Conservation (phyloP, 2,329 filamentous ascomycete species). For the Fusarium poae region DNA sequence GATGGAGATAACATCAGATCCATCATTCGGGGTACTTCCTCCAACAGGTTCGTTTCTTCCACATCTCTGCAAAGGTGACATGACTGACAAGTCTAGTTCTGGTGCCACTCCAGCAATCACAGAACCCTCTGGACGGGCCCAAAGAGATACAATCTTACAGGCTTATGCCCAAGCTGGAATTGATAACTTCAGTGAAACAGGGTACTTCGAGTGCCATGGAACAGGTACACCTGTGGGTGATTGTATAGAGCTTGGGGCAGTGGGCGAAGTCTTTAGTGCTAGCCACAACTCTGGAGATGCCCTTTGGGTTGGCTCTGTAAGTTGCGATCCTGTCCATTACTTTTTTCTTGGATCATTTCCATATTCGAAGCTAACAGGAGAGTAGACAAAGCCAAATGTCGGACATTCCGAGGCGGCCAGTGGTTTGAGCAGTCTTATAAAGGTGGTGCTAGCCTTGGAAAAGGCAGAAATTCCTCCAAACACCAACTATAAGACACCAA, state of each 20-base stretch:
- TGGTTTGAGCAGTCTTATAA: slow-evolving; percentile 49
- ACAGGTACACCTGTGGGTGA: slow-evolving; percentile 51
- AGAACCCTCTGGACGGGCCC: slow-evolving; percentile 61
- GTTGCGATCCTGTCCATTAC: slow-evolving; percentile 41
- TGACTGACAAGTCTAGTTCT: slow-evolving; percentile 53
- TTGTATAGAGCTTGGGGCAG: slow-evolving; percentile 50
- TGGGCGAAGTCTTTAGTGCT: slow-evolving; percentile 51
- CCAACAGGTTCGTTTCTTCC: slow-evolving; percentile 56
- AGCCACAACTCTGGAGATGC: slow-evolving; percentile 40
- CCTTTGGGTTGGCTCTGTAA: slow-evolving; percentile 61
- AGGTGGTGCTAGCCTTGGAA: slow-evolving; percentile 46
- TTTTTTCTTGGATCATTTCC: not conserved
- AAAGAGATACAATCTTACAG: slow-evolving; percentile 54
- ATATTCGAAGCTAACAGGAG: slow-evolving; percentile 42
- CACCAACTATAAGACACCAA: slow-evolving; percentile 43
- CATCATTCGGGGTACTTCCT: slow-evolving; percentile 61
- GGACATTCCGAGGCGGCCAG: slow-evolving; percentile 50
- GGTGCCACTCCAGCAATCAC: slow-evolving; percentile 64
- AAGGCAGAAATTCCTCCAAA: slow-evolving; percentile 48
- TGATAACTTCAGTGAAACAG: slow-evolving; percentile 43
- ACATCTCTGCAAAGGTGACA: slow-evolving; percentile 43
- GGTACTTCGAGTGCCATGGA: slow-evolving; percentile 51
- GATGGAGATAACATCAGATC: slow-evolving; percentile 65
- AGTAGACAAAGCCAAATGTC: slow-evolving; percentile 46
- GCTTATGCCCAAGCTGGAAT: slow-evolving; percentile 43